Evolutionary conservation across 305 asterid genomes (phyloP), one percentile per base, ranked within the genome.

Genomic region (Rubia occidens): DNA sequence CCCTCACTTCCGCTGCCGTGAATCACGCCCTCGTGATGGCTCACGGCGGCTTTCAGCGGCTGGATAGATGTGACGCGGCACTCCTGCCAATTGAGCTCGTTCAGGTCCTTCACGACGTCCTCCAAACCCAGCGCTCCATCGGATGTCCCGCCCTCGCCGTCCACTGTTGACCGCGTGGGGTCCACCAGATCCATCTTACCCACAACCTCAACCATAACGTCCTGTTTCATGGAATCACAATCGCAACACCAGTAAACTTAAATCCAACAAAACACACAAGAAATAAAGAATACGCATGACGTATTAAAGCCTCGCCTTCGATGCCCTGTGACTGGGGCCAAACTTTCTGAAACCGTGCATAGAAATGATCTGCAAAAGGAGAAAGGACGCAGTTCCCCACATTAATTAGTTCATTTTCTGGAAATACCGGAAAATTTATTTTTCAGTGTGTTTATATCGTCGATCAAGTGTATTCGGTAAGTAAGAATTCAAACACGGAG

Each of bases 51-150:
- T 51, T 83, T 72, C 18, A 65, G 74, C 62, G 78, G 81, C 75
- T 76, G 76, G 63, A 89, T 74, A 66, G 96, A 89, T 73, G 90
- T 85, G 78, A 82, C 76, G 74, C 86, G 83, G 76, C 96, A 89
- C 75, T 87, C 97, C 0, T 85, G 77, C 97, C 96, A 91, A 32
- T 83, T 67, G 74, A 89, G 86, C 64, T 14, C 72, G 63, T 79
- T 82, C 68, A 91, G 83, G 73, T 86, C 91, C 65, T 68, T 67
- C 66, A 77, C 71, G 68, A 81, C 89, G 58, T 82, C 90, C 47
- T 84, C 68, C 66, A 86, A 71, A 11, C 82, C 45, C 53, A 86
- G 55, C 60, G 66, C 13, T 8, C 88, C 94, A 24, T 66, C 82
- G 1, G 82, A 83, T 6, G 94, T 84, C 3, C 83, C 78, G 76